Conservation (phyloP, 495 filamentous ascomycete species). For the Neurospora tetrasperma region DNA sequence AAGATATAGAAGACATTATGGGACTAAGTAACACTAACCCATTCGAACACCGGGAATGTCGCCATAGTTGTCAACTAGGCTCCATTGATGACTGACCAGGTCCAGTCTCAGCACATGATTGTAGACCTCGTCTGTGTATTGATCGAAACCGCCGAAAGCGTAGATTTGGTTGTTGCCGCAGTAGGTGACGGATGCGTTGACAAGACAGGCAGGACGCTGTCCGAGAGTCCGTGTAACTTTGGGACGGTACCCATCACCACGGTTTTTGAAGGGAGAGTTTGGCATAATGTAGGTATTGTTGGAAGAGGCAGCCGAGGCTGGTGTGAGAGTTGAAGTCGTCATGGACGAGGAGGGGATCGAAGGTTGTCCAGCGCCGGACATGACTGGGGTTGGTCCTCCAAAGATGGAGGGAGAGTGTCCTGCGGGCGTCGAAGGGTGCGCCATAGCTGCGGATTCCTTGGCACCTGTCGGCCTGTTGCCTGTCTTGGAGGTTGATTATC, state of each 20-base stretch:
- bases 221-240: slow-evolving; percentile 72
- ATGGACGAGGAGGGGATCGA: slow-evolving; percentile 14
- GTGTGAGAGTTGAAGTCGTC: slow-evolving; percentile 23
- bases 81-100: slow-evolving; percentile 81
- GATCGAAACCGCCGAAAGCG: slow-evolving; percentile 97
- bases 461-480: not conserved
- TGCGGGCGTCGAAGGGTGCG: slow-evolving; percentile 22
- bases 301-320: slow-evolving; percentile 45
- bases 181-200: slow-evolving; percentile 96
- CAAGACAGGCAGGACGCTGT: slow-evolving; percentile 83
- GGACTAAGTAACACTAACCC: slow-evolving; percentile 48
- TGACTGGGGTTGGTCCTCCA: slow-evolving; percentile 15
- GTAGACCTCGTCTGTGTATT: slow-evolving; percentile 98
- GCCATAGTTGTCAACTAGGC: slow-evolving; percentile 92
- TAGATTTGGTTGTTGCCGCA: slow-evolving; percentile 94
- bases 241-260: slow-evolving; percentile 64
- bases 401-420: slow-evolving; percentile 22
- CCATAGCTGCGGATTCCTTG: slow-evolving; percentile 15
- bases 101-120: slow-evolving; percentile 91
- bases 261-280: slow-evolving; percentile 59
- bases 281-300: slow-evolving; percentile 81
- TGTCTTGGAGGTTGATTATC: not conserved
- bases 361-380: slow-evolving; percentile 3
- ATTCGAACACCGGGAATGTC: slow-evolving; percentile 97
- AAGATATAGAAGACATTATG: not conserved